Evolutionary conservation across 202 grass and related monocot species (phyloP).

Genomic region (Tripidium arundinaceum): DNA sequence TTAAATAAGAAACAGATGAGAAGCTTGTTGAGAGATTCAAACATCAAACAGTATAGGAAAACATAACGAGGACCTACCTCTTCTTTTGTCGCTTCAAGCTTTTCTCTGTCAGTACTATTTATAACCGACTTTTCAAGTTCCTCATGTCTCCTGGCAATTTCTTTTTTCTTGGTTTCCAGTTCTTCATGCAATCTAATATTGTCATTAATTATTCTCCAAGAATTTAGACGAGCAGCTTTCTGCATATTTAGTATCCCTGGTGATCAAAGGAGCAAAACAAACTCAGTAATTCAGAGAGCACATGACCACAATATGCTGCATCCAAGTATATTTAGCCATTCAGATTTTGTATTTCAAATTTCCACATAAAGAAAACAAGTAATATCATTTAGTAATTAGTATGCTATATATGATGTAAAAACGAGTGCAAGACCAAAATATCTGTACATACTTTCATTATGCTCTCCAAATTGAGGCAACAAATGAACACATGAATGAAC

Average conservation of each 20-base stretch:
- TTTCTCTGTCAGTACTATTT: constrained; percentile 24
- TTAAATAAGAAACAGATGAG: neutral
- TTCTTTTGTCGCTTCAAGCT: too few species aligned
- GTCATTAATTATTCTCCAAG: constrained; percentile 19
- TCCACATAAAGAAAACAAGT: neutral
- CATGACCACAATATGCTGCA: too few species aligned
- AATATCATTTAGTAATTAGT: neutral
- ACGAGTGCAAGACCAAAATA: too few species aligned
- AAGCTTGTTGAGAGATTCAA: neutral
- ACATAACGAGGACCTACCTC: too few species aligned
- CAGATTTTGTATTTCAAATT: too few species aligned
- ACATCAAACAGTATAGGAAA: constrained; percentile 19
- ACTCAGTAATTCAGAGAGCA: constrained; percentile 5
- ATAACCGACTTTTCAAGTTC: constrained; percentile 31
- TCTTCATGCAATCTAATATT: constrained; percentile 25
- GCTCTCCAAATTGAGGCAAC: constrained; percentile 27
- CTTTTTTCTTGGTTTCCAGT: constrained; percentile 25
- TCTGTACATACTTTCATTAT: too few species aligned
- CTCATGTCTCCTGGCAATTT: constrained; percentile 19
- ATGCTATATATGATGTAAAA: too few species aligned
- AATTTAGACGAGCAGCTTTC: constrained; percentile 3
- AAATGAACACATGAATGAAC: constrained; percentile 25
- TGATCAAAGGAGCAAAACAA: neutral
- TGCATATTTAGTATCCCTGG: constrained; percentile 41
- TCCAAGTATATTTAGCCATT: neutral